Base-by-base conservation (phyloP, 768 basidiomycete genomes). In the Podaxis sp. region DNA sequence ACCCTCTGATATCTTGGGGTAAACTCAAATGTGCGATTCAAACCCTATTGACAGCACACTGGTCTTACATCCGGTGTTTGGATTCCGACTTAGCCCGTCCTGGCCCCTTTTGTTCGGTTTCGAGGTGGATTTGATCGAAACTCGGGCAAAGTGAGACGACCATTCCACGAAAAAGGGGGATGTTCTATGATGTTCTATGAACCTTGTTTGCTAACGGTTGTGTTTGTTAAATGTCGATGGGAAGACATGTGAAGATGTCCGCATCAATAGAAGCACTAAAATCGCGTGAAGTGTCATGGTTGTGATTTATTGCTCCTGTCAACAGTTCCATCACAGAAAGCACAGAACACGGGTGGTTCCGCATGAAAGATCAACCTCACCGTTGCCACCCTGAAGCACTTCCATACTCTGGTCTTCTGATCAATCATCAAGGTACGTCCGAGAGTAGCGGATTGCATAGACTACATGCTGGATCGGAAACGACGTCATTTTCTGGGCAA, bases 381-480 rank as follows among this genome's bases (percentile, higher is more conserved):
- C 59, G 13, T 35, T 21, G 44, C 25, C 44, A 60, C 50, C 50
- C 44, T 18, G 16, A 28, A 37, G 35, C 16, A 36, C 25, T 25
- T 50, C 50, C n/a, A 23, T 59, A 59, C 46, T 50, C 47, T 23
- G 56, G 35, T 35, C 46, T 23, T 40, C 32, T 14, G n/a, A 42
- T 51, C 21, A 14, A 51, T 51, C 21, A 14, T 18, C 21, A 50
- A 36, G 32, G 28, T 23, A 5, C 10, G 6, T 50, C 6, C 13
- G 13, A 42, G 38, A 16, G 21, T 18, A 21, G 40, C 25, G 37
- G 23, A 27, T 36, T 44, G 5, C 27, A 28, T 28, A 13, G 28
- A 42, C 59, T 60, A 44, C 36, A 60, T 53, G 14, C 35, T 46
- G 38, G 42, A 52, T 53, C 18, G 51, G 52, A 46, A 54, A 53